Evolutionary conservation across 2,329 filamentous ascomycete genomes (phyloP).

Genomic region (Botrytis cinerea): DNA sequence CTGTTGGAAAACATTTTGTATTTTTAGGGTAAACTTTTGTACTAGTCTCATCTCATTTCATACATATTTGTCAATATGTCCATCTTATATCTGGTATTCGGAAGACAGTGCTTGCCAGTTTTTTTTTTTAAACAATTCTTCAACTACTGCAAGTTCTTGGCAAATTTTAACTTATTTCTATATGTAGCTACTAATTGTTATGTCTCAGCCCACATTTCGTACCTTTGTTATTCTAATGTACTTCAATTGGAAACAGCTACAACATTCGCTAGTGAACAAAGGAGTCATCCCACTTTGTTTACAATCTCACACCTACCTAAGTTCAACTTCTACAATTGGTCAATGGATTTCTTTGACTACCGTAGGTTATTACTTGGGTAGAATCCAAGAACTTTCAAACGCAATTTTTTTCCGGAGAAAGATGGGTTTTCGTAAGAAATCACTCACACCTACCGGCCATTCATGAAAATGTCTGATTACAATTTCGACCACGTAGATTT

Average conservation of each 20-base stretch:
- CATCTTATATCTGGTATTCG: not conserved
- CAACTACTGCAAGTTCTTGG: not conserved
- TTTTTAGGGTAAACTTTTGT: not conserved
- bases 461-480: conserved; percentile 18
- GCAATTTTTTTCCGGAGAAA: not conserved
- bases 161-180: not conserved
- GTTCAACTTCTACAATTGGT: not conserved
- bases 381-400: not conserved
- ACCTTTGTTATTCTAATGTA: not conserved
- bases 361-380: not conserved
- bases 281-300: conserved; percentile 3
- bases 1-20: not conserved
- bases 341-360: not conserved
- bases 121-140: not conserved
- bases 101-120: not conserved
- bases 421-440: not conserved
- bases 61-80: not conserved
- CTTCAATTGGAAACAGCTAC: conserved; percentile 9
- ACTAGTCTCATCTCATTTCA: conserved; percentile 12
- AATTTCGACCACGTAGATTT: conserved; percentile 12
- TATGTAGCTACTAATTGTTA: not conserved
- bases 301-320: not conserved
- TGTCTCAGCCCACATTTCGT: not conserved
- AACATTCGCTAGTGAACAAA: conserved; percentile 9
- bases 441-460: not conserved